These are phyloP conservation scores for Nitzschia sp. DNA, from an alignment of 108 stramenopile species.

Conservation along the genomic window DNA sequence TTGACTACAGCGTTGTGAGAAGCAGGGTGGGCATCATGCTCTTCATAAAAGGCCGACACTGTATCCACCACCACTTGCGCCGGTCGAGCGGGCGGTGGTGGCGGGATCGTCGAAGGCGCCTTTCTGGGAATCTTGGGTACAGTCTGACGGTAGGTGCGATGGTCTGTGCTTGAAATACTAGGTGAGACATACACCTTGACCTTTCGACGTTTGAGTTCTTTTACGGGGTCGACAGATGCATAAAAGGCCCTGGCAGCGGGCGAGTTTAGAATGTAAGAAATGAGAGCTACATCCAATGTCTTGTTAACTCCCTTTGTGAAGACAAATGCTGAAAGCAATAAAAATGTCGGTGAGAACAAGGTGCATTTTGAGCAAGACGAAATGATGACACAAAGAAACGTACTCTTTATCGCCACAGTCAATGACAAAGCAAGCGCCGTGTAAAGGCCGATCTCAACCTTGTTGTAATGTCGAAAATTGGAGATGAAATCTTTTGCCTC, in stretches of 20 bases:
- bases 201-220: constrained; percentile 2
- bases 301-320: constrained; percentile 26
- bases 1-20: constrained; percentile 36
- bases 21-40: constrained; percentile 8
- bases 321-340: constrained; percentile 11
- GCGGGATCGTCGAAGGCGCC: not conserved
- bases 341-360: not conserved
- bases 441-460: constrained; percentile 28
- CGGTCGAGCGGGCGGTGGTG: constrained; percentile 7
- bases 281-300: constrained; percentile 23
- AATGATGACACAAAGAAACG: not conserved
- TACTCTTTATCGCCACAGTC: constrained; percentile 15
- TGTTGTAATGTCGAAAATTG: constrained; percentile 26
- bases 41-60: constrained; percentile 13
- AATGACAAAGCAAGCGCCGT: constrained; percentile 20
- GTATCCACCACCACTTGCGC: constrained; percentile 21
- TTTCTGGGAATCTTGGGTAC: constrained; percentile 5
- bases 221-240: not conserved
- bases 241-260: constrained; percentile 3
- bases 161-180: constrained; percentile 24
- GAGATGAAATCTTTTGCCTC: constrained; percentile 18
- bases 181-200: constrained; percentile 8
- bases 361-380: not conserved
- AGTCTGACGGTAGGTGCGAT: constrained; percentile 22
- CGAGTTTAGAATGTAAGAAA: constrained; percentile 27